These are phyloP conservation scores for Elaeagnus macrophylla DNA, from an alignment of 306 rosid species.

Conservation along the genomic window DNA sequence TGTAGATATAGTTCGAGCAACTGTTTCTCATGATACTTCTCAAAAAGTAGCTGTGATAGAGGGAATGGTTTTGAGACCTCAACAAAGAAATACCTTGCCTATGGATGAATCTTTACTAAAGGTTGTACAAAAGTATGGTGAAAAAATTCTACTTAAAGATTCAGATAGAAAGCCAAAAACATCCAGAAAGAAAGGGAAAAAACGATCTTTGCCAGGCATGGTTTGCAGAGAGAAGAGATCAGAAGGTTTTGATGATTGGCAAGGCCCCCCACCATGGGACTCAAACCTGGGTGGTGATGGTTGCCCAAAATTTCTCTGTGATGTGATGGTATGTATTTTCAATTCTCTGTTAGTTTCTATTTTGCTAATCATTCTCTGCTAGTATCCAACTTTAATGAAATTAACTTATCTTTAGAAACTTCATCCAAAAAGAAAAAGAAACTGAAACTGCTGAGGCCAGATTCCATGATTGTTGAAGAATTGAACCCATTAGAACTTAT, in stretches of 20 bases:
- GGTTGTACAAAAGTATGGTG: constrained; percentile 49
- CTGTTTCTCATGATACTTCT: constrained; percentile 37
- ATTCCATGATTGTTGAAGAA: background rate
- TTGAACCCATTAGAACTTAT: background rate
- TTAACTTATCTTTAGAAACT: background rate
- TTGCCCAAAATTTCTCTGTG: constrained; percentile 77
- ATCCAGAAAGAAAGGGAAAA: constrained; percentile 51
- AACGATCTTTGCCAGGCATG: constrained; percentile 31
- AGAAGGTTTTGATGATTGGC: constrained; percentile 51
- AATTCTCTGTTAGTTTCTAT: constrained; percentile 14
- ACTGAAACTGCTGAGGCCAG: no score
- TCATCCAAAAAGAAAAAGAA: constrained; percentile 3
- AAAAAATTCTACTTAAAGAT: constrained; percentile 51
- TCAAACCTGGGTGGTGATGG: constrained; percentile 63
- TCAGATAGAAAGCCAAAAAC: constrained; percentile 51
- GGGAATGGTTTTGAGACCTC: constrained; percentile 29
- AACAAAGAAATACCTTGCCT: constrained; percentile 35
- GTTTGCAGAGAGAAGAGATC: constrained; percentile 31
- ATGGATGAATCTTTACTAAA: constrained; percentile 59
- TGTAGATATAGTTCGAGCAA: constrained; percentile 45
- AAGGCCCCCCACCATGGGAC: constrained; percentile 70
- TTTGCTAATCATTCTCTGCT: background rate
- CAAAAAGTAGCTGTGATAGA: constrained; percentile 27
- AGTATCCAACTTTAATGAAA: no score
- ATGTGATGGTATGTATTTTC: constrained; percentile 59